These are phyloP conservation scores for Curvularia eragrostidis DNA, from an alignment of 2,329 filamentous ascomycete species.

Conservation along the genomic window DNA sequence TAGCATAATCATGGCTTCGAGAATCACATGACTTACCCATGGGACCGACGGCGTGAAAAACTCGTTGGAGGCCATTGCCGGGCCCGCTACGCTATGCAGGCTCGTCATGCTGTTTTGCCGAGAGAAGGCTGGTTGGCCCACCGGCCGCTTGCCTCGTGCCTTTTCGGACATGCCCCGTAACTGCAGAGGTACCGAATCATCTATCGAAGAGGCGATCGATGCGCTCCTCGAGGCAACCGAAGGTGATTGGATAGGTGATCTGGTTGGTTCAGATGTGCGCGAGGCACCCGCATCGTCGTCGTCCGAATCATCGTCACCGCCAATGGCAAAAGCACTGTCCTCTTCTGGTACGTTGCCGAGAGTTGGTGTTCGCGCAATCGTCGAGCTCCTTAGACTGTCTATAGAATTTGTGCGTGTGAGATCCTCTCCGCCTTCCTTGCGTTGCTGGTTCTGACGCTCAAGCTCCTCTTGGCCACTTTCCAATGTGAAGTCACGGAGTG, in stretches of 20 bases:
- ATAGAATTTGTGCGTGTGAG: constrained; percentile 64
- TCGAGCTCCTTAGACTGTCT: constrained; percentile 72
- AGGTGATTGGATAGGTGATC: constrained; percentile 41
- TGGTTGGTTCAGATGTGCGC: constrained; percentile 46
- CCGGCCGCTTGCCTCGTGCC: constrained; percentile 93
- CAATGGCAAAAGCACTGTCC: constrained; percentile 84
- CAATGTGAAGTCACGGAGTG: constrained; percentile 83
- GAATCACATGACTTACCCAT: constrained; percentile 63
- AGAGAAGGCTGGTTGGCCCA: constrained; percentile 80
- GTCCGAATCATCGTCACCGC: constrained; percentile 76
- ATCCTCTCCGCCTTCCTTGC: constrained; percentile 63
- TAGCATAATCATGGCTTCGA: constrained; percentile 20
- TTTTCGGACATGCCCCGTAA: constrained; percentile 96
- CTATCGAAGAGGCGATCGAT: constrained; percentile 70
- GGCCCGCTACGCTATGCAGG: constrained; percentile 69
- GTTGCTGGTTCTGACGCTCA: constrained; percentile 74
- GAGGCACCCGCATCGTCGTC: constrained; percentile 66
- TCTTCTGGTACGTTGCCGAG: constrained; percentile 77
- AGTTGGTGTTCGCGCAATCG: constrained; percentile 61
- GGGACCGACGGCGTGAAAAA: constrained; percentile 78
- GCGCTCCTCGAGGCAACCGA: constrained; percentile 62
- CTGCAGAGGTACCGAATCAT: constrained; percentile 83
- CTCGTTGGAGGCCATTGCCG: constrained; percentile 63
- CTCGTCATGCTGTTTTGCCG: constrained; percentile 89
- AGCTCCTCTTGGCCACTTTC: constrained; percentile 93